Conservation (phyloP, 2,329 filamentous ascomycete genomes). For the Ophiostoma triangulosporum region DNA sequence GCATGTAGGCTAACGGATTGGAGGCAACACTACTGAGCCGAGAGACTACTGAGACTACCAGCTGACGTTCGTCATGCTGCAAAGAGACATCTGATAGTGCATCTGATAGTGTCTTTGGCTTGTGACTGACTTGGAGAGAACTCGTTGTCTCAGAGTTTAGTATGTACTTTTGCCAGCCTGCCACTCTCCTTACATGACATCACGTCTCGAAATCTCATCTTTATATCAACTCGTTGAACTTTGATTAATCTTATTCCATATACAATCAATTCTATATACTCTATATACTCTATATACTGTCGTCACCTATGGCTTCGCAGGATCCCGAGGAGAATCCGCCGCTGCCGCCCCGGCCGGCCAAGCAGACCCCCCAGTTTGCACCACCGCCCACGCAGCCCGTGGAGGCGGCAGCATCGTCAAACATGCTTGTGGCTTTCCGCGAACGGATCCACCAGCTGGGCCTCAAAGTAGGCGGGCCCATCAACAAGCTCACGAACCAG, state of each 20-base stretch:
- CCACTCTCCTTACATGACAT: too few species aligned
- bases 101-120: too few species aligned
- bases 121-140: too few species aligned
- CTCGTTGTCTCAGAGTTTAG: too few species aligned
- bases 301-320: neutral
- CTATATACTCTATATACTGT: neutral
- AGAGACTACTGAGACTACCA: too few species aligned
- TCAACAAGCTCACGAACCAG: slow-evolving; percentile 57
- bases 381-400: neutral
- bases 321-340: neutral
- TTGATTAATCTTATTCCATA: neutral
- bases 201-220: too few species aligned
- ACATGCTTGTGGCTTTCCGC: slow-evolving; percentile 4
- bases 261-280: neutral
- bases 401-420: neutral
- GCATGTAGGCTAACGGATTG: neutral
- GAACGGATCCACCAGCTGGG: slow-evolving; percentile 17
- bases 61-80: too few species aligned
- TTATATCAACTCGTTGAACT: too few species aligned
- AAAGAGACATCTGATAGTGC: too few species aligned
- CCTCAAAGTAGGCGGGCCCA: slow-evolving; percentile 37
- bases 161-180: too few species aligned
- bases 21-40: neutral
- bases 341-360: neutral
- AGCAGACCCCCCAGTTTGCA: neutral